Conservation (phyloP, 164 flowering plant genomes). For the Sextonia rubra region DNA sequence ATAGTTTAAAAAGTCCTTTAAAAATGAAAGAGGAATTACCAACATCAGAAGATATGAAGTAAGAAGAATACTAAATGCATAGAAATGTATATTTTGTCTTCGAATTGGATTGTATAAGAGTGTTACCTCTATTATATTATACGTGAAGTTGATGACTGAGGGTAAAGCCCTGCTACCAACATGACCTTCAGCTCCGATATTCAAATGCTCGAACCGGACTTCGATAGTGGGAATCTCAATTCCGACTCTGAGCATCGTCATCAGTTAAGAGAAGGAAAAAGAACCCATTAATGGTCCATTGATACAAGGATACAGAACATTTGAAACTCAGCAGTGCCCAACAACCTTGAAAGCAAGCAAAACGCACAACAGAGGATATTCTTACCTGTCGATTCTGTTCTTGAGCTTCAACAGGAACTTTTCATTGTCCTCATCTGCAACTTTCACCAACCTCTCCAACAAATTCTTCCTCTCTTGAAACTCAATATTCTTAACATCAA, state of each 20-base stretch:
- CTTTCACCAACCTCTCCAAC: constrained; percentile 50
- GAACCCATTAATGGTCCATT: not conserved
- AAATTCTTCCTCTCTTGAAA: constrained; percentile 33
- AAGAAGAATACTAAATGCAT: not conserved
- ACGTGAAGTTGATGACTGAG: constrained; percentile 40
- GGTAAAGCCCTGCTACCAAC: constrained; percentile 65
- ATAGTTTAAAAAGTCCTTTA: constrained; percentile 10
- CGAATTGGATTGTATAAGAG: not conserved
- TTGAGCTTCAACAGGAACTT: constrained; percentile 61
- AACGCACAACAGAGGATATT: not conserved
- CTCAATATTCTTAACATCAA: constrained; percentile 36
- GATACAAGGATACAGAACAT: not conserved
- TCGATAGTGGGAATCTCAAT: constrained; percentile 40
- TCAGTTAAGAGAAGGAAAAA: not conserved
- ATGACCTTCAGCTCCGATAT: constrained; percentile 50
- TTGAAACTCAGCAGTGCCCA: not conserved
- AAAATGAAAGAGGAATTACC: not conserved
- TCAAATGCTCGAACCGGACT: constrained; percentile 36
- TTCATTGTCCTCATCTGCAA: constrained; percentile 67
- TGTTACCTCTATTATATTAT: constrained; percentile 51
- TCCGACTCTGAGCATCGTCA: constrained; percentile 31
- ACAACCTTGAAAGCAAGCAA: not conserved
- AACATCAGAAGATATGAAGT: not conserved
- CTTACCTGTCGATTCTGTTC: constrained; percentile 33
- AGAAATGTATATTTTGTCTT: not conserved